phyloP scores from a whole-genome alignment of 164 flowering plant species.

The Annona squamosa region DNA sequence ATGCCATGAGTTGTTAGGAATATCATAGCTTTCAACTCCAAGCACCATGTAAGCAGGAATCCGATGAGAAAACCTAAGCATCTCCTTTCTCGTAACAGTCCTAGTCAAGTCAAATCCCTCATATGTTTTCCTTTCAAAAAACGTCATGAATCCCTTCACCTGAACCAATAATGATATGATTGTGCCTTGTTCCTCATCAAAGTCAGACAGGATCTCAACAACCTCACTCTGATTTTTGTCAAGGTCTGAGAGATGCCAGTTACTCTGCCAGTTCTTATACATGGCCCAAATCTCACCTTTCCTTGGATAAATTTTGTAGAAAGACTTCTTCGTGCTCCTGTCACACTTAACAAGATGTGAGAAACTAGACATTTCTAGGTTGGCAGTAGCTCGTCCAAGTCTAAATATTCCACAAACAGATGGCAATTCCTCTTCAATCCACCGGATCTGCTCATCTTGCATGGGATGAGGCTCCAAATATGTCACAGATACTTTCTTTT shows the following conservation, averaged over 20 bases:
- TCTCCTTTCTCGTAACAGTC: slow-evolving; percentile 20
- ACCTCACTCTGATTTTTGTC: slow-evolving; percentile 15
- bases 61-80: slow-evolving; percentile 45
- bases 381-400: slow-evolving; percentile 11
- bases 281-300: slow-evolving; percentile 61
- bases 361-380: slow-evolving; percentile 24
- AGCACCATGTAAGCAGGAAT: slow-evolving; percentile 35
- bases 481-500: slow-evolving; percentile 24
- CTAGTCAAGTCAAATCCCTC: slow-evolving; percentile 30
- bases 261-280: slow-evolving; percentile 36
- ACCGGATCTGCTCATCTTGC: slow-evolving; percentile 20
- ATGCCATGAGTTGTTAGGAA: slow-evolving; percentile 45
- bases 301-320: slow-evolving; percentile 34
- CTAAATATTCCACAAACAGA: slow-evolving; percentile 33
- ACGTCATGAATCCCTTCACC: slow-evolving; percentile 30
- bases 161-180: slow-evolving; percentile 22
- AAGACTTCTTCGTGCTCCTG: slow-evolving; percentile 9
- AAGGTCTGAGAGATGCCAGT: slow-evolving; percentile 31
- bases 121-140: slow-evolving; percentile 26
- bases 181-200: slow-evolving; percentile 19
- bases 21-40: slow-evolving; percentile 31
- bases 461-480: slow-evolving; percentile 32
- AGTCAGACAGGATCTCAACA: slow-evolving; percentile 37
- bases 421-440: slow-evolving; percentile 28
- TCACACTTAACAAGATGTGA: slow-evolving; percentile 32